Base-by-base conservation (phyloP, 345 rosid species). In the Raphanus raphanistrum region DNA sequence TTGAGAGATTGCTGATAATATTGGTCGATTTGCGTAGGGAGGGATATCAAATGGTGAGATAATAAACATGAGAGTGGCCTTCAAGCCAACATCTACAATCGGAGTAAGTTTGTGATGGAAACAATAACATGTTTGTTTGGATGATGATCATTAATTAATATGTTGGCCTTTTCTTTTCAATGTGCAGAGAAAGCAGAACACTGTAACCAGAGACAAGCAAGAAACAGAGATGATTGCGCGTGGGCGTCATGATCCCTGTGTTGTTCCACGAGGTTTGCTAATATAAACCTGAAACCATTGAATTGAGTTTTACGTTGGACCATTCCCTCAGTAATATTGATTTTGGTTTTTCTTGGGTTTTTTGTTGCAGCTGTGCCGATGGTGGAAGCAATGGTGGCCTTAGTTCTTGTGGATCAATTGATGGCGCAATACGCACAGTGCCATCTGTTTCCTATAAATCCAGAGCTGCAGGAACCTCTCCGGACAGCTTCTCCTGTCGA, bases 231-330 rank as follows among this genome's bases (percentile, higher is more conserved):
- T 95, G 63, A 85, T 89, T 31, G 96, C 96, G 0, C 96, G 98
- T 3, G 99, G 99, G 54, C 98, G 98, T 61, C 98, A 92, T 78
- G 99, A 92, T 86, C 99, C 98, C 3, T 95, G 99, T 71, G 97
- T 95, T 66, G 97, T 89, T 73, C 97, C 98, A 16, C 84, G 98
- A 85, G 99, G 99, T 95, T 95, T 43, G 66, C 72, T 36, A 28
- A 27, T 16, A 21, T 25, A 75, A 58, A 57, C 26, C 16, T 2
- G 13, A 64, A 71, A 35, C 68, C 31, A 52, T 27, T 70, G 63
- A 63, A 4, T 3, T 41, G 3, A 13, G n/a, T 55, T 33, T 27
- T 8, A 31, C 12, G 57, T 58, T 63, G 32, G 8, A 64, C 6
- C 0, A 31, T 4, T 5, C 21, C 5, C 57, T 66, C 8, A 1